phyloP scores from a whole-genome alignment of 305 asterid genomes.

The Vinca major region DNA sequence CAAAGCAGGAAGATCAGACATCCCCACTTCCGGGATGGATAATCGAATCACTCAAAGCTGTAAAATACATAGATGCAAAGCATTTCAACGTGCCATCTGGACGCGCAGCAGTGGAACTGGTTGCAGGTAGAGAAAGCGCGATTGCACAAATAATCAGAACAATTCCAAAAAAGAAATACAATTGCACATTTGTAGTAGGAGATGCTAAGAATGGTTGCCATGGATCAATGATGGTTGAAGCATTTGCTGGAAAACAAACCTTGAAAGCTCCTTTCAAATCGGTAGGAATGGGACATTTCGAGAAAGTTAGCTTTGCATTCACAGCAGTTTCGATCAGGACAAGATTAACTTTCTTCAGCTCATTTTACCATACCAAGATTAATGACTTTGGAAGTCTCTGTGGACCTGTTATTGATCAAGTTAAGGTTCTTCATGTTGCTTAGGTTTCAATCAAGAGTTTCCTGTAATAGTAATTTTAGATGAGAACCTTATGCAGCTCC shows the following conservation, averaged over 20 bases:
- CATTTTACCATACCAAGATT: slow-evolving; percentile 37
- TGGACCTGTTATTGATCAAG: slow-evolving; percentile 78
- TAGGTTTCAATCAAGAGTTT: not conserved
- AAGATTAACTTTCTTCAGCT: slow-evolving; percentile 35
- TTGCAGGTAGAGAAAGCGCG: slow-evolving; percentile 39
- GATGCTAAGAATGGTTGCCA: slow-evolving; percentile 36
- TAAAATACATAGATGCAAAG: slow-evolving; percentile 26
- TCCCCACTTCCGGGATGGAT: slow-evolving; percentile 50
- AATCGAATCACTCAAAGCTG: slow-evolving; percentile 38
- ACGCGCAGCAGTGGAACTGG: slow-evolving; percentile 30
- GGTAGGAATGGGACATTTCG: slow-evolving; percentile 25
- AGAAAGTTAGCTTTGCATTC: slow-evolving; percentile 27
- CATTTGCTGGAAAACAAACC: slow-evolving; percentile 29
- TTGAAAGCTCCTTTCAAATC: slow-evolving; percentile 30
- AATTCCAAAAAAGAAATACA: slow-evolving; percentile 26
- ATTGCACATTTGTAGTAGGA: slow-evolving; percentile 23
- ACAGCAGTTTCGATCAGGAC: slow-evolving; percentile 26
- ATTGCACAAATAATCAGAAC: slow-evolving; percentile 34
- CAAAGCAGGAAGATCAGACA: slow-evolving; percentile 28
- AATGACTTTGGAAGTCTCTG: slow-evolving; percentile 57
- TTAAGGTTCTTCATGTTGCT: slow-evolving; percentile 37
- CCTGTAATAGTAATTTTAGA: too few relatives aligned
- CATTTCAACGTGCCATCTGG: slow-evolving; percentile 40
- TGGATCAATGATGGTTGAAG: slow-evolving; percentile 39
- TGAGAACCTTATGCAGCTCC: too few relatives aligned